These are phyloP conservation scores for Terana coerulea DNA, from an alignment of 768 basidiomycete genomes.

Conservation along the genomic window DNA sequence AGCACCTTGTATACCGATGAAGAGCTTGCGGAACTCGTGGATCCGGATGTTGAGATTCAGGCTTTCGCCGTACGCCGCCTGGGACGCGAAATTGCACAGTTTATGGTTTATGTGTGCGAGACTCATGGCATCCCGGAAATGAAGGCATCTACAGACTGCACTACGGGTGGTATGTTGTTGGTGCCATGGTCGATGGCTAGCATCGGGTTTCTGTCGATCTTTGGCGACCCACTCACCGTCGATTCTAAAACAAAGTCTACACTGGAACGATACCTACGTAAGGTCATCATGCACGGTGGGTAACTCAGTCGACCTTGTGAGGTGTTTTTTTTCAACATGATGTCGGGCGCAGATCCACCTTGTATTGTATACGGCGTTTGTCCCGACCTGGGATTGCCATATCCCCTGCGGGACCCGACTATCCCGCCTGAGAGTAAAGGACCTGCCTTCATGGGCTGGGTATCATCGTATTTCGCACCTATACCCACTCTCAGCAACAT, in stretches of 20 bases:
- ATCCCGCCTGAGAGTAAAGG: background rate
- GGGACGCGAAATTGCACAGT: constrained; percentile 3
- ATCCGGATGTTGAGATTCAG: background rate
- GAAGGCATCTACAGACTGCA: background rate
- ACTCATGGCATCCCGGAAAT: background rate
- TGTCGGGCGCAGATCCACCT: background rate
- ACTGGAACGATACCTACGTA: background rate
- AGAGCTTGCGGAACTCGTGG: background rate
- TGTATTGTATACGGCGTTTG: background rate
- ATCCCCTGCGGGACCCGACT: constrained; percentile 1
- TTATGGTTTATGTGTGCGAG: background rate
- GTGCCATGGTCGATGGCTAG: constrained; percentile 11
- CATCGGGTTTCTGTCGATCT: background rate
- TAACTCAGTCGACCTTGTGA: background rate
- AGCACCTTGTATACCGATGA: background rate
- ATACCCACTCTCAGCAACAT: background rate
- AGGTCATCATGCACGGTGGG: constrained; percentile 1
- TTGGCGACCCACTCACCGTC: background rate
- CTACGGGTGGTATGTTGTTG: constrained; percentile 1
- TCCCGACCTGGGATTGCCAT: background rate
- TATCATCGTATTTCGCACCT: background rate
- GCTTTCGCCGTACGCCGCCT: background rate
- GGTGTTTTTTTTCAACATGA: background rate
- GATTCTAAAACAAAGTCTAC: background rate
- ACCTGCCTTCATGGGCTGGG: background rate